phyloP scores from a whole-genome alignment of 805 yeast genomes.

The Cyberlindnera nakhonratchasimensis region DNA sequence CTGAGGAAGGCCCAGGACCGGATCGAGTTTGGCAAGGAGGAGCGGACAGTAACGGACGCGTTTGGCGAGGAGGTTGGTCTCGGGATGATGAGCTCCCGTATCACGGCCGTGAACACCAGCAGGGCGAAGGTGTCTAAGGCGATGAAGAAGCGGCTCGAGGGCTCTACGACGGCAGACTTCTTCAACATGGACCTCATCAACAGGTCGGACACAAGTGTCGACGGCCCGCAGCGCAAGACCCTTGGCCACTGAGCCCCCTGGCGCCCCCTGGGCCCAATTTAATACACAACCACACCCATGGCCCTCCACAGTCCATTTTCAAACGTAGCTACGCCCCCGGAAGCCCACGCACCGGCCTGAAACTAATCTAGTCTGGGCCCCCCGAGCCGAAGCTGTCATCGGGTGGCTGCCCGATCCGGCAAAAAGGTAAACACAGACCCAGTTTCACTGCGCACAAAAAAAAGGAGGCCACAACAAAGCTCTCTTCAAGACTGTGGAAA shows the following conservation, averaged over 20 bases:
- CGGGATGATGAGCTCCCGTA: conserved; percentile 51
- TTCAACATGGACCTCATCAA: conserved; percentile 24
- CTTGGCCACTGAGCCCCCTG: conserved; percentile 4
- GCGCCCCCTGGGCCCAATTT: no score
- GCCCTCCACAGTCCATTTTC: no score
- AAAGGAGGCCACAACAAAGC: conserved; percentile 4
- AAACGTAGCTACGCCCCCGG: no score
- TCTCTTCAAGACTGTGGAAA: no score
- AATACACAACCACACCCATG: no score
- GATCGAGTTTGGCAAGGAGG: conserved; percentile 77
- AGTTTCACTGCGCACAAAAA: conserved; percentile 14
- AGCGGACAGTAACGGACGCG: conserved; percentile 55
- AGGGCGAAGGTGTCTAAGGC: conserved; percentile 59
- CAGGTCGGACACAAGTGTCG: conserved; percentile 11
- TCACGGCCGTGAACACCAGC: conserved; percentile 41
- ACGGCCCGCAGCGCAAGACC: conserved; percentile 8
- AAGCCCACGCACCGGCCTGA: no score
- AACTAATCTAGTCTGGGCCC: not conserved
- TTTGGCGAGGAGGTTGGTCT: conserved; percentile 81
- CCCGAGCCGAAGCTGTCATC: not conserved
- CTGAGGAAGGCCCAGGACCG: conserved; percentile 79
- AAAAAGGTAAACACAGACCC: conserved; percentile 25
- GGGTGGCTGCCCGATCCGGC: conserved; percentile 21
- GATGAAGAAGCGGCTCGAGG: conserved; percentile 47
- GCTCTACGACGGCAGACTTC: conserved; percentile 10